A percentile compares a stretch with the other conserved stretches of the same genome.
Conservation (phyloP, 495 filamentous ascomycete genomes). For the Aspergillus avenaceus region DNA sequence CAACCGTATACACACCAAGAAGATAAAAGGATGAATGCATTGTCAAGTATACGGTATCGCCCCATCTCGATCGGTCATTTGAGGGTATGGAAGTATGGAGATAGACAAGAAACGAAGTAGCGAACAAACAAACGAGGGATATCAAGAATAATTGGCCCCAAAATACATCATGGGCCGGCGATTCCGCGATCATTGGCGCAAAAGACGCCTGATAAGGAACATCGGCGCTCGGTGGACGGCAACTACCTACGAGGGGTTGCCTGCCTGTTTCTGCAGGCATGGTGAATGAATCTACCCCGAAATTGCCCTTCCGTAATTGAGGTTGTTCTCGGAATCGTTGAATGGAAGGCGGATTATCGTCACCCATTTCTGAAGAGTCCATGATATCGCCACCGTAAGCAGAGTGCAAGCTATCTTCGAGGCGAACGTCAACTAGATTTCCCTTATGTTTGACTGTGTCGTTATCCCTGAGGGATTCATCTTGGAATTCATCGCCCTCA, state of each 20-base stretch:
- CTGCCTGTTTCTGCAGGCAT: slow-evolving; percentile 46
- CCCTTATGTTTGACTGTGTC: slow-evolving; percentile 57
- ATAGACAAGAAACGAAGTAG: slow-evolving; percentile 82
- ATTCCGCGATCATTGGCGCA: slow-evolving; percentile 49
- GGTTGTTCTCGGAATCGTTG: slow-evolving; percentile 71
- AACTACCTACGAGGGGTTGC: slow-evolving; percentile 32
- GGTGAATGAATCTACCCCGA: slow-evolving; percentile 32
- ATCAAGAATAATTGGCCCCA: slow-evolving; percentile 92
- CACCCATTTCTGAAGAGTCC: slow-evolving; percentile 56
- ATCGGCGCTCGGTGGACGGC: slow-evolving; percentile 39
- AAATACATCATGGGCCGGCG: slow-evolving; percentile 74
- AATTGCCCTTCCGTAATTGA: slow-evolving; percentile 22
- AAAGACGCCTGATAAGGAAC: slow-evolving; percentile 36
- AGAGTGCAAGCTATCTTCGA: slow-evolving; percentile 61
- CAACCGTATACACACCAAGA: slow-evolving; percentile 82
- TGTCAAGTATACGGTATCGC: slow-evolving; percentile 91
- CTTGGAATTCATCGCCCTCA: slow-evolving; percentile 26
- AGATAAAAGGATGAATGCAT: slow-evolving; percentile 83
- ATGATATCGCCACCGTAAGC: slow-evolving; percentile 44
- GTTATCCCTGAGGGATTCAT: slow-evolving; percentile 33
- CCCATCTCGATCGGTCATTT: slow-evolving; percentile 58
- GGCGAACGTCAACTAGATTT: slow-evolving; percentile 81
- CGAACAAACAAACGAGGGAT: slow-evolving; percentile 72
- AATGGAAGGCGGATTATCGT: slow-evolving; percentile 75
- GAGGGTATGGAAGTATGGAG: slow-evolving; percentile 74